These are phyloP conservation scores for Talaromyces sp. DNA, from an alignment of 2,329 filamentous ascomycete genomes.

Conservation along the genomic window DNA sequence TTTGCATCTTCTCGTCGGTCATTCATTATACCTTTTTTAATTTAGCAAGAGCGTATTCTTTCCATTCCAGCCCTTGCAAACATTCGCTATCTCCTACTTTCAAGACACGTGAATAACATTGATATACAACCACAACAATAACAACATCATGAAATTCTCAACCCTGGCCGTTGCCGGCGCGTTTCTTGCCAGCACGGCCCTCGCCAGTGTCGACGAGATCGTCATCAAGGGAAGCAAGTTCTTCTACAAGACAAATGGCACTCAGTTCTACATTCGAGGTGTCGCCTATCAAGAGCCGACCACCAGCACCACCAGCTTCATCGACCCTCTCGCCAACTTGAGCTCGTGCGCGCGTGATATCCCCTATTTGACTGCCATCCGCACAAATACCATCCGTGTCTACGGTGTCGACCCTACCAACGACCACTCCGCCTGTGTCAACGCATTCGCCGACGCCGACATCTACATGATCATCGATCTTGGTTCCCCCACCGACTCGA, in stretches of 20 bases:
- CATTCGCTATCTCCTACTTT: constrained; percentile 11
- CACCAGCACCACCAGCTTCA: constrained; percentile 53
- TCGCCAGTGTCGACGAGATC: constrained; percentile 54
- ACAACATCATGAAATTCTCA: constrained; percentile 46
- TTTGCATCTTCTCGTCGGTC: constrained; percentile 13
- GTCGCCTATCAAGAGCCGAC: constrained; percentile 78
- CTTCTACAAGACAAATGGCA: constrained; percentile 80
- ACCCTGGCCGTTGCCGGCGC: constrained; percentile 48
- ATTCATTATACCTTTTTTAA: constrained; percentile 2
- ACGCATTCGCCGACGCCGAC: constrained; percentile 71
- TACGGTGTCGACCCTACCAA: constrained; percentile 82
- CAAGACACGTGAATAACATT: not conserved
- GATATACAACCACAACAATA: constrained; percentile 32
- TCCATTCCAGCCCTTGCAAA: constrained; percentile 12
- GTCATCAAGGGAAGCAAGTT: constrained; percentile 69
- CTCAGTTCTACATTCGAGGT: constrained; percentile 83
- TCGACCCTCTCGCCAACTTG: constrained; percentile 75
- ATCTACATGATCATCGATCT: constrained; percentile 96
- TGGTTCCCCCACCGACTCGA: constrained; percentile 74
- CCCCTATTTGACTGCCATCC: constrained; percentile 70
- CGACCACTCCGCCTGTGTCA: constrained; percentile 83
- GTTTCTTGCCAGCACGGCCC: constrained; percentile 48
- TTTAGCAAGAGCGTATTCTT: not conserved
- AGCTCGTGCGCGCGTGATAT: constrained; percentile 78
- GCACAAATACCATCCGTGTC: constrained; percentile 90